phyloP scores from a whole-genome alignment of 2,329 filamentous ascomycete genomes.

The Podosphaera xanthii region DNA sequence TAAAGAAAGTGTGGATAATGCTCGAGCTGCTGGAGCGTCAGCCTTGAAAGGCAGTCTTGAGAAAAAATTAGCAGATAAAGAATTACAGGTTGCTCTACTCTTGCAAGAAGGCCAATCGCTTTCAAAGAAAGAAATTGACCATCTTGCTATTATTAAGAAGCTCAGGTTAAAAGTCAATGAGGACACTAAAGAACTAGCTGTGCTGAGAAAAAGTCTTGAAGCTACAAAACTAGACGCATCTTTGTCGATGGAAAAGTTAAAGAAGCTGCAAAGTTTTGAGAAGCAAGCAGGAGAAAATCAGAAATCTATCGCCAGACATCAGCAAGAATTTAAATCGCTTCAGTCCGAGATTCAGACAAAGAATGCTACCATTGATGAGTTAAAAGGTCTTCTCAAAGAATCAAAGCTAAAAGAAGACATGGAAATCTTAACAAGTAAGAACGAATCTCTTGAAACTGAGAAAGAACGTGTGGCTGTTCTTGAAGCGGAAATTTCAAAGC shows the following conservation, averaged over 20 bases:
- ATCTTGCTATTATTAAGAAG: constrained; percentile 64
- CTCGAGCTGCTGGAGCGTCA: constrained; percentile 41
- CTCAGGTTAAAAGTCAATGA: constrained; percentile 43
- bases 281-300: constrained; percentile 31
- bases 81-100: constrained; percentile 69
- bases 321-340: constrained; percentile 36
- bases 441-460: constrained; percentile 45
- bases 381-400: constrained; percentile 46
- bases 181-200: constrained; percentile 39
- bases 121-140: constrained; percentile 66
- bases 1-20: constrained; percentile 53
- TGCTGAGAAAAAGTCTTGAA: constrained; percentile 35
- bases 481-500: constrained; percentile 33
- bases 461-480: constrained; percentile 30
- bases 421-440: constrained; percentile 41
- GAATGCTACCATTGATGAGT: constrained; percentile 39
- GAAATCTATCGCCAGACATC: constrained; percentile 25
- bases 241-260: constrained; percentile 24
- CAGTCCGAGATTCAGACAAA: constrained; percentile 39
- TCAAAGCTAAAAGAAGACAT: constrained; percentile 43
- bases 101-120: constrained; percentile 85
- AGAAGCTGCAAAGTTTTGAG: constrained; percentile 29
- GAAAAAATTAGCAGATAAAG: constrained; percentile 68
- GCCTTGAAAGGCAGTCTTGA: constrained; percentile 43
- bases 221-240: constrained; percentile 29